phyloP scores from a whole-genome alignment of 352 stramenopile genomes.

The Lagenidium sp. region DNA sequence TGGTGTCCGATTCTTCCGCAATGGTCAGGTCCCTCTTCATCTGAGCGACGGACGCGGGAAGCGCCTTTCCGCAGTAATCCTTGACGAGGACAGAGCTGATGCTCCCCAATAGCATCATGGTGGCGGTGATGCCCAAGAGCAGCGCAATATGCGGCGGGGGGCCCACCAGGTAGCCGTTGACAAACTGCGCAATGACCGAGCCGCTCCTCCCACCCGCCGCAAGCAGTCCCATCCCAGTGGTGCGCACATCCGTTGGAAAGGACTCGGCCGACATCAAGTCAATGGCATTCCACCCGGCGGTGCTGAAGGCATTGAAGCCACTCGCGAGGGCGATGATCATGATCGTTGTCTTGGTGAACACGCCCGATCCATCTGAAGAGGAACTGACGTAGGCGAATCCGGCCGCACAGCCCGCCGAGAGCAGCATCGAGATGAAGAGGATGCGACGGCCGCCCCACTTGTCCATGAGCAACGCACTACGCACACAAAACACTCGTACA shows the following conservation, averaged over 20 bases:
- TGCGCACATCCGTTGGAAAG: conserved; percentile 86
- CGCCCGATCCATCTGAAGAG: conserved; percentile 10
- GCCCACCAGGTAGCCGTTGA: conserved; percentile 79
- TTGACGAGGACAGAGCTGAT: conserved; percentile 43
- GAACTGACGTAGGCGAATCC: conserved; percentile 69
- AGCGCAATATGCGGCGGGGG: conserved; percentile 66
- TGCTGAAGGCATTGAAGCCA: conserved; percentile 89
- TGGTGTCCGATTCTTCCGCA: conserved; percentile 1
- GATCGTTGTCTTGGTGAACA: conserved; percentile 13
- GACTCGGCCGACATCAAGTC: conserved; percentile 88
- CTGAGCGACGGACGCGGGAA: conserved; percentile 47
- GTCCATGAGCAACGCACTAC: conserved; percentile 56
- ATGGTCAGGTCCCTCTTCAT: conserved; percentile 20
- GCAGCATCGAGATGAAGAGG: conserved; percentile 64
- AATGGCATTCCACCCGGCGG: conserved; percentile 87
- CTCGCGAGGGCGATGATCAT: conserved; percentile 77
- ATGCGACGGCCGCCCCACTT: conserved; percentile 52
- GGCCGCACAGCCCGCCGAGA: conserved; percentile 48
- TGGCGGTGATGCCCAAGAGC: conserved; percentile 63
- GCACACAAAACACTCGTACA: too few species aligned
- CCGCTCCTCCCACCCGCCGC: conserved; percentile 73
- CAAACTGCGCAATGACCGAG: conserved; percentile 88
- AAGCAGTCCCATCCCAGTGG: conserved; percentile 86
- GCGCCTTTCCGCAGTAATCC: conserved; percentile 44
- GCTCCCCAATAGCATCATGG: conserved; percentile 73